Percentiles rank a stretch among this genome's conserved stretches.
Conservation (phyloP, 2,329 filamentous ascomycete species). For the Talaromyces sp. region DNA sequence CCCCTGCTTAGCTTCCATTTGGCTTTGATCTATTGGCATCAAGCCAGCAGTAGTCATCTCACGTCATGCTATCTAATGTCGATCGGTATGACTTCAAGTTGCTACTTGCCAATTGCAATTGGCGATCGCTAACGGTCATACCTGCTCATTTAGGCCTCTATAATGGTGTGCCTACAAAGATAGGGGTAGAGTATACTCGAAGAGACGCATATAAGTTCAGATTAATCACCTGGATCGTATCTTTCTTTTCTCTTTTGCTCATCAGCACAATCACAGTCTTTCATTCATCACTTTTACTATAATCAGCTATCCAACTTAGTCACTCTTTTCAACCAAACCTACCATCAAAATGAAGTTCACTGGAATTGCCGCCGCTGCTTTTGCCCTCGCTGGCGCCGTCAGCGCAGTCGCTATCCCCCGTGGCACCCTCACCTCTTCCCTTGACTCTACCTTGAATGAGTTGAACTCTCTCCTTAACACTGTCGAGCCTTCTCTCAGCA, state of each 20-base stretch:
- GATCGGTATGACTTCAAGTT: constrained; percentile 4
- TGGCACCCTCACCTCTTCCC: constrained; percentile 21
- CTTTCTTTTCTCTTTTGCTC: not conserved
- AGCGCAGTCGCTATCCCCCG: constrained; percentile 30
- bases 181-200: not conserved
- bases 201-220: not conserved
- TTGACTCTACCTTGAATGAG: constrained; percentile 21
- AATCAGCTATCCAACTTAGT: constrained; percentile 17
- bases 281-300: constrained; percentile 2
- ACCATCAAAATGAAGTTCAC: constrained; percentile 36
- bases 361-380: constrained; percentile 30
- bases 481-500: constrained; percentile 12
- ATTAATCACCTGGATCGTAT: not conserved
- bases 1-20: not conserved
- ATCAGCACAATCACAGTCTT: not conserved
- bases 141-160: not conserved
- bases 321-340: constrained; percentile 25
- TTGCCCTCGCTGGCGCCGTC: constrained; percentile 31
- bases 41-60: not conserved
- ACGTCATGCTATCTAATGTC: not conserved
- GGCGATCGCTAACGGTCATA: not conserved
- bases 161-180: not conserved
- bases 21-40: not conserved
- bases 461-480: constrained; percentile 17
- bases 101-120: not conserved